These are phyloP conservation scores for Calonectria pseudoturangicola DNA, from an alignment of 2,329 filamentous ascomycete species.

Conservation along the genomic window DNA sequence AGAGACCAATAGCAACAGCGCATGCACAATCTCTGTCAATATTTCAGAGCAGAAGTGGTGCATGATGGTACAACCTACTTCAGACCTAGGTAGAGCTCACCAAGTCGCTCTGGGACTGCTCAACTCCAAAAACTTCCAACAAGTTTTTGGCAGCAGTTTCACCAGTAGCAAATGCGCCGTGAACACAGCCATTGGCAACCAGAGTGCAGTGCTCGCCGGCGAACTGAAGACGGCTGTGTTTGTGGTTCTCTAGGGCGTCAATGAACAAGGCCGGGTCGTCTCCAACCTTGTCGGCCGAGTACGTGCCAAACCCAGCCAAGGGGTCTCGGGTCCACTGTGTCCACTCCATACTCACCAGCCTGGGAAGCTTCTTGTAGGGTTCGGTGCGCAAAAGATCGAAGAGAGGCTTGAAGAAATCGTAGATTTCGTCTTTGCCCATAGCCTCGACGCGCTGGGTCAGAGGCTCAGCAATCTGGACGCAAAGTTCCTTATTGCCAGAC, in stretches of 20 bases:
- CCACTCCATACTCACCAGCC: slow-evolving; percentile 29
- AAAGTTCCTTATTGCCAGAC: slow-evolving; percentile 35
- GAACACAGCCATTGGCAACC: slow-evolving; percentile 34
- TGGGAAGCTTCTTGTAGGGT: slow-evolving; percentile 38
- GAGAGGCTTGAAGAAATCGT: slow-evolving; percentile 36
- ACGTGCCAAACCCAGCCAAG: slow-evolving; percentile 36
- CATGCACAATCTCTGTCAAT: background rate
- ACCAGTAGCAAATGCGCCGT: slow-evolving; percentile 36
- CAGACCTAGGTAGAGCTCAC: slow-evolving; percentile 23
- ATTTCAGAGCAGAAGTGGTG: background rate
- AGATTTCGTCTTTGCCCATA: slow-evolving; percentile 31
- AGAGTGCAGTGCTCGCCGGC: slow-evolving; percentile 38
- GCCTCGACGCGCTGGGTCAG: slow-evolving; percentile 35
- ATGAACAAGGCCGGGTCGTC: slow-evolving; percentile 34
- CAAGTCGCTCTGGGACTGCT: slow-evolving; percentile 27
- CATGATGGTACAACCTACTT: slow-evolving; percentile 7
- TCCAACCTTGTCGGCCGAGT: slow-evolving; percentile 38
- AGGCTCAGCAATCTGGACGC: slow-evolving; percentile 37
- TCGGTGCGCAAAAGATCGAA: slow-evolving; percentile 36
- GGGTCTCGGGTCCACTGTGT: slow-evolving; percentile 38
- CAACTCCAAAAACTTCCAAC: slow-evolving; percentile 28
- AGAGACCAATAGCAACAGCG: background rate
- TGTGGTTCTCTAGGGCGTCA: slow-evolving; percentile 29
- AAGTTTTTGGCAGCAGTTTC: slow-evolving; percentile 35
- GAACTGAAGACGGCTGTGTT: slow-evolving; percentile 33